phyloP scores from a whole-genome alignment of 1,139 yeast genomes.

The Geotrichum carabidarum region DNA sequence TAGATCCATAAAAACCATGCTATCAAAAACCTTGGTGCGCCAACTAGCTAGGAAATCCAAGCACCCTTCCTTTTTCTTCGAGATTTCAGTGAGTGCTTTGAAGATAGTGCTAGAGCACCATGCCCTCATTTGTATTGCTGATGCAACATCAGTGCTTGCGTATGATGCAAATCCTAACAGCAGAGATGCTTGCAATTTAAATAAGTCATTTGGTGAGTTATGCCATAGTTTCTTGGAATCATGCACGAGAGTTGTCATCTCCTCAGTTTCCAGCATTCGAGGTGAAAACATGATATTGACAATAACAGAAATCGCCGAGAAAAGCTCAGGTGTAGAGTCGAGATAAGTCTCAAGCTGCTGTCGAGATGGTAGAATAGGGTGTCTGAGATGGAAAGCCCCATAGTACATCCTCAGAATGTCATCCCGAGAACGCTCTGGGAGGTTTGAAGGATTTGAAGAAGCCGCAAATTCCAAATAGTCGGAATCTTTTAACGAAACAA shows the following conservation, averaged over 20 bases:
- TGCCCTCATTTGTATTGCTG: conserved; percentile 12
- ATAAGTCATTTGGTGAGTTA: conserved; percentile 15
- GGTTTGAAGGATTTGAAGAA: not conserved
- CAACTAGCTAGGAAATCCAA: conserved; percentile 10
- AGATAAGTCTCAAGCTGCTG: conserved; percentile 7
- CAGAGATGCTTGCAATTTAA: conserved; percentile 17
- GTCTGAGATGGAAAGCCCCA: conserved; percentile 14
- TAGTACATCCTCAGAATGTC: conserved; percentile 16
- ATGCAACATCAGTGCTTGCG: conserved; percentile 10
- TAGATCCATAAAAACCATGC: not conserved
- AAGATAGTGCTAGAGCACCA: conserved; percentile 16
- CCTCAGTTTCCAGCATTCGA: not conserved
- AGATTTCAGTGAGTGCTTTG: conserved; percentile 4
- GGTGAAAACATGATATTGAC: conserved; percentile 2
- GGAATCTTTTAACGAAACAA: not conserved
- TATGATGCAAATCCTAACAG: conserved; percentile 13
- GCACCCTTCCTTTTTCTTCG: conserved; percentile 5
- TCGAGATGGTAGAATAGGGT: conserved; percentile 17
- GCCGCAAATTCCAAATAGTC: conserved; percentile 1
- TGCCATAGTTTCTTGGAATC: not conserved
- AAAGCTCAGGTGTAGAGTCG: conserved; percentile 9
- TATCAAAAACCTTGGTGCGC: conserved; percentile 5
- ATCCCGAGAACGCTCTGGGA: not conserved
- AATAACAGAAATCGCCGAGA: conserved; percentile 10
- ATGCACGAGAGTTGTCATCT: conserved; percentile 9